These are phyloP conservation scores for Arthrocladium fulminans DNA, from an alignment of 2,329 filamentous ascomycete species.

Conservation along the genomic window DNA sequence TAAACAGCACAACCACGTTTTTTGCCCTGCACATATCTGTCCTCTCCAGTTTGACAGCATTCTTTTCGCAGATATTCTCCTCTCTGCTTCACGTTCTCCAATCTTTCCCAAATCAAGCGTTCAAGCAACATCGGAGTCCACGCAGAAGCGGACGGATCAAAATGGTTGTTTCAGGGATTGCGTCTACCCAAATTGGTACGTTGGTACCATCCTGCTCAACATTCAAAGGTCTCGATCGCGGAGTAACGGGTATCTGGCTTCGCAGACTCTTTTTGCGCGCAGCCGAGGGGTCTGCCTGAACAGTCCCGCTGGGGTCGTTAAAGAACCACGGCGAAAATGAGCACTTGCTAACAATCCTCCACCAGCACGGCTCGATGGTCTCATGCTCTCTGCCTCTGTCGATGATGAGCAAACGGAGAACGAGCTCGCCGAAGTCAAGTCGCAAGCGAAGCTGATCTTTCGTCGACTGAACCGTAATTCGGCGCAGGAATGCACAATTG, in stretches of 20 bases:
- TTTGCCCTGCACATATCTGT: background rate
- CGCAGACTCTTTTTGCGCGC: no score
- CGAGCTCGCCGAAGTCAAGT: constrained; percentile 77
- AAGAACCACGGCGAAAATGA: background rate
- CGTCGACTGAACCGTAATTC: constrained; percentile 81
- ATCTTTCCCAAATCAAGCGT: background rate
- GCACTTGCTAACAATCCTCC: background rate
- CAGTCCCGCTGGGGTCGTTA: background rate
- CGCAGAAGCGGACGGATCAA: background rate
- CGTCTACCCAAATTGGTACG: constrained; percentile 8
- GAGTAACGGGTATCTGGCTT: no score
- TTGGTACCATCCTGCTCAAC: background rate
- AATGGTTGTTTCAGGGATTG: constrained; percentile 10
- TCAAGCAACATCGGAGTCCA: background rate
- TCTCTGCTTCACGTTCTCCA: background rate
- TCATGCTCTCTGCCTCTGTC: constrained; percentile 89
- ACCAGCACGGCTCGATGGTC: constrained; percentile 42
- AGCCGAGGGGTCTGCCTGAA: no score
- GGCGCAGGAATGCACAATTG: constrained; percentile 84
- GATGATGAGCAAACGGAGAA: constrained; percentile 74
- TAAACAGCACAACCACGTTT: background rate
- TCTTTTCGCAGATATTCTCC: background rate
- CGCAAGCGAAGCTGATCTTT: constrained; percentile 81
- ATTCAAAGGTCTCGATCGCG: background rate
- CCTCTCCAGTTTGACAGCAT: background rate